Percentiles rank a stretch among this genome's conserved stretches.
Evolutionary conservation across 208 protist genomes (phyloP).

Genomic region (Trypanosoma theileri): DNA sequence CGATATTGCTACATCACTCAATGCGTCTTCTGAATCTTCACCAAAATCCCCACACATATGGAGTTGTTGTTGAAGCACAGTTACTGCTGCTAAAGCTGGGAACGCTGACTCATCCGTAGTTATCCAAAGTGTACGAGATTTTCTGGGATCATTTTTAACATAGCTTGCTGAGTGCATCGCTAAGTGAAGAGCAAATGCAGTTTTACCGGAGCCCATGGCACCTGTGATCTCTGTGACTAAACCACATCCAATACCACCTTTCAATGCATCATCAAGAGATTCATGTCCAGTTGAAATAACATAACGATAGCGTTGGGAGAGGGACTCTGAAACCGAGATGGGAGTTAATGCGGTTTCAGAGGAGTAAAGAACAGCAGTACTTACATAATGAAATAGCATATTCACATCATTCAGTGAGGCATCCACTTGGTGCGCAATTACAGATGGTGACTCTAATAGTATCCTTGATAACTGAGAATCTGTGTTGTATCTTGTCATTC

Average conservation of each 20-base stretch:
- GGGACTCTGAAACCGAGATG: constrained; percentile 16
- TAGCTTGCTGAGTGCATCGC: constrained; percentile 5
- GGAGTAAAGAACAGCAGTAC: neutral
- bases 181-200: constrained; percentile 33
- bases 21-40: constrained; percentile 6
- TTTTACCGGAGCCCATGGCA: constrained; percentile 31
- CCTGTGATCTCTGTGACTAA: constrained; percentile 67
- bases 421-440: constrained; percentile 20
- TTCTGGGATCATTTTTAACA: neutral
- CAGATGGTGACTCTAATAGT: constrained; percentile 20
- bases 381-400: constrained; percentile 20
- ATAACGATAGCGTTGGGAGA: constrained; percentile 4
- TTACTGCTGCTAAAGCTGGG: constrained; percentile 11
- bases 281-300: constrained; percentile 40
- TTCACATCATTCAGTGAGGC: constrained; percentile 23
- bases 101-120: constrained; percentile 12
- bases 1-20: constrained; percentile 13
- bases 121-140: constrained; percentile 24
- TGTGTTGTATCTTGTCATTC: neutral
- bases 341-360: neutral
- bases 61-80: constrained; percentile 12
- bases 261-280: constrained; percentile 47
- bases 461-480: neutral
- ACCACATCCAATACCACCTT: constrained; percentile 44
- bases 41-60: neutral